Evolutionary conservation across 176 grass and related monocot species (phyloP), one percentile per base, ranked within the genome.

Genomic region (Zoysia japonica): DNA sequence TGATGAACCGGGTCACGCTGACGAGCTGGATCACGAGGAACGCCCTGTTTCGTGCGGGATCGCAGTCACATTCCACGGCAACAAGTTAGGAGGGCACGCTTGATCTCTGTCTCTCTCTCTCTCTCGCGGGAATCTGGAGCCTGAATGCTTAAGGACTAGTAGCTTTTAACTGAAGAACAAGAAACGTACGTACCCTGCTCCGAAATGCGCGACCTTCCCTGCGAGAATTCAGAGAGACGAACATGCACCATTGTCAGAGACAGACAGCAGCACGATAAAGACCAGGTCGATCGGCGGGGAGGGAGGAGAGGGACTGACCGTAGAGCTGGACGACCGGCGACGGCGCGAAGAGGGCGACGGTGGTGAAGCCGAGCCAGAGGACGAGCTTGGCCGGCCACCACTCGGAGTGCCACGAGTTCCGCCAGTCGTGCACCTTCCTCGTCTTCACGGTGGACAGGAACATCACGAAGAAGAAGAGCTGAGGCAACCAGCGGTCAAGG

Each of bases 391-490:
- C 88, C 6, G 90, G 92, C 96, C 92, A 99, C 92, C 96, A 99
- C 68, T 99, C 96, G 3, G 96, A 99, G 82, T 99, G 96, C 92
- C 96, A 99, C 14, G 88, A 89, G 69, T 93, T 99, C 3, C 92
- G 88, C 55, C 68, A 81, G 47, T 99, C 92, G 11, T 91, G 78
- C 78, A 86, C n/a, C 74, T 91, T 95, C 64, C 84, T 47, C 9
- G 90, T 82, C 50, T 85, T 74, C 16, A 89, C 76, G 5, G 96
- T 99, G 13, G 90, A 95, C 44, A 96, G 76, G 72, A 99, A 99
- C 96, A 99, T 99, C 60, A 91, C 63, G 85, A 99, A 91, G 88
- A 93, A 99, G 90, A 98, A 98, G 57, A 94, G 80, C 92, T 91
- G 49, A 42, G 7, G 8, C 3, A 54, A 6, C 9, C 5, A 17